Conservation (phyloP, 805 yeast species). For the Torulaspora microellipsoides region DNA sequence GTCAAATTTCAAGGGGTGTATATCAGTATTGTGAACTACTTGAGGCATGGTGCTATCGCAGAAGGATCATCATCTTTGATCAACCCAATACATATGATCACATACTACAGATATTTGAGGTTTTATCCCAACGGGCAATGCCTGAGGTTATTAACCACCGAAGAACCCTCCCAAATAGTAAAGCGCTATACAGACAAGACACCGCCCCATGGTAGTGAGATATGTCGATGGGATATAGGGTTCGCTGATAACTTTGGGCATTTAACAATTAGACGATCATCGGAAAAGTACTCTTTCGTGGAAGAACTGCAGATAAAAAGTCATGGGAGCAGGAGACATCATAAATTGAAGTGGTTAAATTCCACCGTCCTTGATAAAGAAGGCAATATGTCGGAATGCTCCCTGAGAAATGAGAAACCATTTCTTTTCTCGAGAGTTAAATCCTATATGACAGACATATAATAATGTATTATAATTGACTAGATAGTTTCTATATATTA, state of each 20-base stretch:
- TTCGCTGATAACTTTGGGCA: constrained; percentile 48
- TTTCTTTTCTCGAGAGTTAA: constrained; percentile 69
- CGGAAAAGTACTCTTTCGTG: constrained; percentile 54
- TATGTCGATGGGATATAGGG: constrained; percentile 56
- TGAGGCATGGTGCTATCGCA: constrained; percentile 73
- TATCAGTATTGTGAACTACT: constrained; percentile 77
- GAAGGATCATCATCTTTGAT: constrained; percentile 63
- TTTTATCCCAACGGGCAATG: constrained; percentile 77
- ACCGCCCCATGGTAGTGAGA: constrained; percentile 36
- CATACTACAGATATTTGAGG: constrained; percentile 81
- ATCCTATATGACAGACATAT: constrained; percentile 21
- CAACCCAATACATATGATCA: constrained; percentile 75
- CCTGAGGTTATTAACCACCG: constrained; percentile 60
- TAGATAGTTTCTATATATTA: background rate
- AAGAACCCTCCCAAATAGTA: constrained; percentile 67
- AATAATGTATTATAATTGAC: background rate
- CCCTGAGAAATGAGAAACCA: constrained; percentile 67
- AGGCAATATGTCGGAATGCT: constrained; percentile 51
- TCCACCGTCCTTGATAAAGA: constrained; percentile 58
- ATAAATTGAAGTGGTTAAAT: constrained; percentile 66
- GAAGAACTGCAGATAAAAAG: constrained; percentile 58
- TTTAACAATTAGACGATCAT: constrained; percentile 53
- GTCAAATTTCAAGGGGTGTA: constrained; percentile 79
- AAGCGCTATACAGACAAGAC: constrained; percentile 43
- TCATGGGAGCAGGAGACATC: constrained; percentile 59